Conservation (phyloP, 352 stramenopile genomes). For the Hyaloperonospora brassicae region DNA sequence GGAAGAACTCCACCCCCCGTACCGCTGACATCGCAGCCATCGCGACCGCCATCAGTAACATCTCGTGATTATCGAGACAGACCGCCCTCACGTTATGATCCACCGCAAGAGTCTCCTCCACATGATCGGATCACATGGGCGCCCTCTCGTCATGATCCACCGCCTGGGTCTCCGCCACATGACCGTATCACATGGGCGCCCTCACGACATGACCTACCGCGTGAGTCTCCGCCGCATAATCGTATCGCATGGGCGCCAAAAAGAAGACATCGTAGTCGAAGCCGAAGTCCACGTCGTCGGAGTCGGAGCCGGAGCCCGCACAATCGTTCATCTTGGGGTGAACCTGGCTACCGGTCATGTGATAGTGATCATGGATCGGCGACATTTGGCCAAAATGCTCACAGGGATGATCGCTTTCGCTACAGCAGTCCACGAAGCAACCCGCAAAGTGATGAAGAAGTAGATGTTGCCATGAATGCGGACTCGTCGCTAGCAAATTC, state of each 20-base stretch:
- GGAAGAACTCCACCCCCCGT: slow-evolving; percentile 1
- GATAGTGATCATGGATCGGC: slow-evolving; percentile 6
- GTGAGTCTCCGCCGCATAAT: slow-evolving; percentile 15
- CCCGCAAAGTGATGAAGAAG: slow-evolving; percentile 4
- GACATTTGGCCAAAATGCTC: not conserved
- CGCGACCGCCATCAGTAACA: not conserved
- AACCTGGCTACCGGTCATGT: slow-evolving; percentile 1
- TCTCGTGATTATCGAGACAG: slow-evolving; percentile 13
- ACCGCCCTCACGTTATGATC: slow-evolving; percentile 22
- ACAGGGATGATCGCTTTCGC: slow-evolving; percentile 6
- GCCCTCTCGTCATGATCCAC: slow-evolving; percentile 23
- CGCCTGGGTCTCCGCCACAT: slow-evolving; percentile 9
- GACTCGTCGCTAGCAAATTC: not conserved
- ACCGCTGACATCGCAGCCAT: slow-evolving; percentile 2
- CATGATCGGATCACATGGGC: slow-evolving; percentile 18
- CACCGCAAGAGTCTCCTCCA: slow-evolving; percentile 10
- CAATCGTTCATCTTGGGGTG: slow-evolving; percentile 3
- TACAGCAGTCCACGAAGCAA: slow-evolving; percentile 4
- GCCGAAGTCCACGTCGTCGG: slow-evolving; percentile 19
- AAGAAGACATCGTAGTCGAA: slow-evolving; percentile 21
- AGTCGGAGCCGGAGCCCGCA: not conserved
- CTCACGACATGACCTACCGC: slow-evolving; percentile 22
- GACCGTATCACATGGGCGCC: slow-evolving; percentile 18
- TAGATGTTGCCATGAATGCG: not conserved
- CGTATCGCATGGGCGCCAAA: slow-evolving; percentile 14